Conservation (phyloP, 352 stramenopile genomes). For the Thalassiosira hispida region DNA sequence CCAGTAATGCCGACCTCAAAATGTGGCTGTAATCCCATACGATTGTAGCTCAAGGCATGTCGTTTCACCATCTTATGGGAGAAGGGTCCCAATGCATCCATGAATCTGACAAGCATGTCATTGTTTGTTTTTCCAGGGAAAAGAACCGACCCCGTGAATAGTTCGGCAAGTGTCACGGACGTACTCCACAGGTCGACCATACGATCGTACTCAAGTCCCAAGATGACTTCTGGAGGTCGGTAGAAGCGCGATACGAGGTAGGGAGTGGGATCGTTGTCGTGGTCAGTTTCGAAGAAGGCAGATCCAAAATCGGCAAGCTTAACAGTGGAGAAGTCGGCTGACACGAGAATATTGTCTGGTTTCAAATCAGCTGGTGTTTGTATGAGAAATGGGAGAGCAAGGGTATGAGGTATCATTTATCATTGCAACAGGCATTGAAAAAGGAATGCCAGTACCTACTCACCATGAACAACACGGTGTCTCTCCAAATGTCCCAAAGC, state of each 20-base stretch:
- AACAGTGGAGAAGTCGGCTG: conserved; percentile 92
- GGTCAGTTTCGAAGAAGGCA: conserved; percentile 91
- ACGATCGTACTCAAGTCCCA: conserved; percentile 90
- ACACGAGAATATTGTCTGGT: conserved; percentile 97
- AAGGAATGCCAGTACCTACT: conserved; percentile 11
- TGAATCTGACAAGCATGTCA: conserved; percentile 90
- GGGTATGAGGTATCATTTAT: neutral
- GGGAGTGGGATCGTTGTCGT: conserved; percentile 93
- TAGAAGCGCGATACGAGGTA: conserved; percentile 99
- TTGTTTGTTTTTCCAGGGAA: conserved; percentile 98
- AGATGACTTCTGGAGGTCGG: conserved; percentile 92
- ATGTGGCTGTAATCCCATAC: conserved; percentile 66
- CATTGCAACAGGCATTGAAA: conserved; percentile 3
- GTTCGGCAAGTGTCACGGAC: conserved; percentile 95
- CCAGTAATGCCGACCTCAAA: conserved; percentile 59
- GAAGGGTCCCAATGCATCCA: conserved; percentile 93
- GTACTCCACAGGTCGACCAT: conserved; percentile 98
- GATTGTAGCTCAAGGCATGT: conserved; percentile 70
- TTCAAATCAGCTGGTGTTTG: conserved; percentile 91
- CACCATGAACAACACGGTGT: conserved; percentile 90
- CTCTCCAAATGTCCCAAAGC: conserved; percentile 81
- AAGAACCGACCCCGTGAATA: conserved; percentile 97
- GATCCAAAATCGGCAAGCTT: conserved; percentile 98
- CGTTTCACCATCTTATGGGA: conserved; percentile 84
- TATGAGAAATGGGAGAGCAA: neutral